These are phyloP conservation scores for Podospora pseudopauciseta DNA, from an alignment of 495 filamentous ascomycete species.

Conservation along the genomic window DNA sequence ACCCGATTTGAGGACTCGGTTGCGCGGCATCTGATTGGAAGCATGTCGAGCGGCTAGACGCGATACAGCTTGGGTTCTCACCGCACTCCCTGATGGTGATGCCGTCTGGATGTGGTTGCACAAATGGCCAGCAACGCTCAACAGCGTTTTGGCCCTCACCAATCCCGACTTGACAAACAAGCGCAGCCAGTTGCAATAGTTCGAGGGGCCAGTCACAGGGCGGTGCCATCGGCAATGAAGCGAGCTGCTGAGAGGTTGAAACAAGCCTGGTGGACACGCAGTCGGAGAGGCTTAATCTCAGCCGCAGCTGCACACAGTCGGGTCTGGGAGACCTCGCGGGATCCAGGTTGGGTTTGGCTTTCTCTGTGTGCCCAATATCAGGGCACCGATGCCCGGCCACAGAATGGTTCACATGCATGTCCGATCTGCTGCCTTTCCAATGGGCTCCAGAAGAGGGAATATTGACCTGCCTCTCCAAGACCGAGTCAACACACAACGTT, in stretches of 20 bases:
- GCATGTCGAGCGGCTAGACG: not conserved
- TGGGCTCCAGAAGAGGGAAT: not conserved
- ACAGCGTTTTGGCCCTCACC: constrained; percentile 14
- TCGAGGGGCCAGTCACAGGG: not conserved
- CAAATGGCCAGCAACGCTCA: constrained; percentile 4
- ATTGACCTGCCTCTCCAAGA: not conserved
- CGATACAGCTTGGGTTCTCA: not conserved
- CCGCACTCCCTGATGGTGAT: constrained; percentile 8
- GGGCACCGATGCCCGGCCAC: constrained; percentile 5
- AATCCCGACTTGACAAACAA: constrained; percentile 23
- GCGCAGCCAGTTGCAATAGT: not conserved
- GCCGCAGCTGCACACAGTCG: constrained; percentile 31
- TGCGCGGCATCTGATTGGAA: not conserved
- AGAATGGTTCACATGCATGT: constrained; percentile 11
- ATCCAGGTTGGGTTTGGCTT: constrained; percentile 5
- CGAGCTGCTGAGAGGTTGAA: constrained; percentile 20
- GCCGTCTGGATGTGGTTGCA: not conserved
- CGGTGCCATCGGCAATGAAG: not conserved
- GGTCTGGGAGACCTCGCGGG: constrained; percentile 12
- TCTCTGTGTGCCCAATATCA: constrained; percentile 22
- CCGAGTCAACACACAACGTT: not conserved
- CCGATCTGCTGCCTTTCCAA: not conserved
- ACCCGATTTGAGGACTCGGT: not conserved
- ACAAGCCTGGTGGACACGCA: constrained; percentile 14
- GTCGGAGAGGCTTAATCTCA: constrained; percentile 21